These are phyloP conservation scores for Cicer arietinum DNA, from an alignment of 306 rosid genomes.

Conservation along the genomic window DNA sequence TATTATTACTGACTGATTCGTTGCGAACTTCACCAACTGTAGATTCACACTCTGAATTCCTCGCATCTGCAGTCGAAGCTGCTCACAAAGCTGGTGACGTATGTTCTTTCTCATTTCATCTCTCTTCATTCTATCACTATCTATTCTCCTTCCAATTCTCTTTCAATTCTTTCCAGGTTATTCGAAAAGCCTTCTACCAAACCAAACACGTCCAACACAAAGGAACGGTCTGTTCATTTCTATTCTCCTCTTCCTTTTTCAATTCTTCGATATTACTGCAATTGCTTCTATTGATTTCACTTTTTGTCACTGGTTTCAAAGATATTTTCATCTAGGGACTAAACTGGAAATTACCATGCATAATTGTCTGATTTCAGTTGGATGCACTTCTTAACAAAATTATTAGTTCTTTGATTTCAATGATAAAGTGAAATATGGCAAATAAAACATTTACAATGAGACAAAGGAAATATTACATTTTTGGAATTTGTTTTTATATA, in stretches of 20 bases:
- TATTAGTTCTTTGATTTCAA: no score
- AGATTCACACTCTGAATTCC: conserved; percentile 69
- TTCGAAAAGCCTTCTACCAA: conserved; percentile 76
- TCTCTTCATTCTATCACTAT: not conserved
- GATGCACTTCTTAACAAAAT: no score
- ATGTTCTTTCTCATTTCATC: conserved; percentile 10
- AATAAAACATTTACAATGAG: no score
- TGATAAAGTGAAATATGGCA: no score
- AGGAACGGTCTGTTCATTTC: conserved; percentile 68
- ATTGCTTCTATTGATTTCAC: not conserved
- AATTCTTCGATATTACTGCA: not conserved
- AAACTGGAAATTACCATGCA: not conserved
- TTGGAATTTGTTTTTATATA: not conserved
- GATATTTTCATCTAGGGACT: not conserved
- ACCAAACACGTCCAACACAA: conserved; percentile 84
- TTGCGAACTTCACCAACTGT: conserved; percentile 26
- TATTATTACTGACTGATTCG: not conserved
- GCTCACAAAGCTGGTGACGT: conserved; percentile 91
- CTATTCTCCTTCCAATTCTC: not conserved
- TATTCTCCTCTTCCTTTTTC: not conserved
- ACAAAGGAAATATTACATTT: not conserved
- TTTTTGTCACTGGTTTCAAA: not conserved
- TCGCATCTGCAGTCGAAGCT: conserved; percentile 80
- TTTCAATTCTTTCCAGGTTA: conserved; percentile 55
- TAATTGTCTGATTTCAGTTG: no score